Percentiles rank a stretch among this genome's conserved stretches.
These are phyloP conservation scores for Linanthus parryae DNA, from an alignment of 148 eudicot genomes.

Conservation along the genomic window DNA sequence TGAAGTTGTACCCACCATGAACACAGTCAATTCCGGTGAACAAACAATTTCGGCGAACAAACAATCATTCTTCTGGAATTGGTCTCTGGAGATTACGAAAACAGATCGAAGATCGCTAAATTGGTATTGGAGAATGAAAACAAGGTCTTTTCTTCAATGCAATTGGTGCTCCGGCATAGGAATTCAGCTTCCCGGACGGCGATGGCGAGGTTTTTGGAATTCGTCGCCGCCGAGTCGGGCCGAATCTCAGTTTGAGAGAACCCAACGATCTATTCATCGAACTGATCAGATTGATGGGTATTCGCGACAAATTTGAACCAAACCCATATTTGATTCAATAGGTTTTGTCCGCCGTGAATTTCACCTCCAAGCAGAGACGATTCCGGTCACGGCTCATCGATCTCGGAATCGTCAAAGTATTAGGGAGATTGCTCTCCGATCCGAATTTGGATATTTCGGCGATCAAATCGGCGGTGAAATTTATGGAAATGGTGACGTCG, in stretches of 20 bases:
- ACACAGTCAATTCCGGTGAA: too few relatives aligned
- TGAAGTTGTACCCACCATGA: too few relatives aligned
- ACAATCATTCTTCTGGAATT: too few relatives aligned
- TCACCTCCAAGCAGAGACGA: constrained; percentile 29
- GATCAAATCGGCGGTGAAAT: constrained; percentile 28
- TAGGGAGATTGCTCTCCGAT: constrained; percentile 27
- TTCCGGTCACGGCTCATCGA: constrained; percentile 39
- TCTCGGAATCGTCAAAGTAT: constrained; percentile 34
- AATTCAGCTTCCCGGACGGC: constrained; percentile 26
- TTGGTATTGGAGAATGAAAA: constrained; percentile 11
- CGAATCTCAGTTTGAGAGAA: constrained; percentile 31
- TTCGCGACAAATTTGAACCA: too few relatives aligned
- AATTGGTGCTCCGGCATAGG: constrained; percentile 28
- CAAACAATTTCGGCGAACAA: too few relatives aligned
- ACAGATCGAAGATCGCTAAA: too few relatives aligned
- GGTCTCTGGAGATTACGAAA: too few relatives aligned
- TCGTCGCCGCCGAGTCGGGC: constrained; percentile 26
- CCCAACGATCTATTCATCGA: constrained; percentile 25
- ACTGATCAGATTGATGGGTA: constrained; percentile 21
- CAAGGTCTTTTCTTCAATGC: constrained; percentile 19
- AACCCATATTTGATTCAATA: constrained; percentile 27
- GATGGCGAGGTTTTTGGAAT: constrained; percentile 31
- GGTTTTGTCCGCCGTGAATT: constrained; percentile 36
- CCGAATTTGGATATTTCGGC: constrained; percentile 3
- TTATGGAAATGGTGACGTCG: constrained; percentile 38